A percentile compares a stretch with the other conserved stretches of the same genome.
phyloP scores from a whole-genome alignment of 257 asterid genomes.

The Solanum chiquidenum region DNA sequence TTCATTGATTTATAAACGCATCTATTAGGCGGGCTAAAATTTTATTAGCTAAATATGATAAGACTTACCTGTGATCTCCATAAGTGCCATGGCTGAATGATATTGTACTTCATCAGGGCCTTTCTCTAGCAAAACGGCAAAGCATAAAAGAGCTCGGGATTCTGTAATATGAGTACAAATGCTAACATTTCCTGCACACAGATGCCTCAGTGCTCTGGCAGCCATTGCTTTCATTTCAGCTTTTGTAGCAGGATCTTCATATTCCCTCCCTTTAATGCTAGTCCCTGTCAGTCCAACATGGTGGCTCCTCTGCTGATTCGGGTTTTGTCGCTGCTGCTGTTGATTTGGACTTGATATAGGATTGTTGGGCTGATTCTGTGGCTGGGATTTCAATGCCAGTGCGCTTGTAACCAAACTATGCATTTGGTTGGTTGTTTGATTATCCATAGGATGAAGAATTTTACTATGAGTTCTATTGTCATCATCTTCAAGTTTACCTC shows the following conservation, averaged over 20 bases:
- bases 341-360: neutral
- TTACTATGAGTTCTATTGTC: neutral
- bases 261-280: conserved; percentile 11
- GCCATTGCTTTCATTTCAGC: conserved; percentile 17
- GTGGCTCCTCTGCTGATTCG: neutral
- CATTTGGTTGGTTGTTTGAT: neutral
- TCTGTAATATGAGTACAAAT: conserved; percentile 5
- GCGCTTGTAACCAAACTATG: conserved; percentile 4
- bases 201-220: conserved; percentile 10
- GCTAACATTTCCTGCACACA: conserved; percentile 4
- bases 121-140: conserved; percentile 9
- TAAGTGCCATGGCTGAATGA: conserved; percentile 10
- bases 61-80: conserved; percentile 8
- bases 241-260: conserved; percentile 6
- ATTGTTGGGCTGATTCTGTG: neutral
- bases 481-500: neutral
- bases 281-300: conserved; percentile 4
- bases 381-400: neutral
- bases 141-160: conserved; percentile 13
- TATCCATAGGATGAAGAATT: neutral
- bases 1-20: neutral
- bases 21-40: too few relatives aligned
- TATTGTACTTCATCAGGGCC: conserved; percentile 12
- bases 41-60: neutral
- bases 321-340: neutral